Evolutionary conservation across 2,329 filamentous ascomycete species (phyloP), one percentile per base, ranked within the genome.

Genomic region (Trichoderma afroharzianum): DNA sequence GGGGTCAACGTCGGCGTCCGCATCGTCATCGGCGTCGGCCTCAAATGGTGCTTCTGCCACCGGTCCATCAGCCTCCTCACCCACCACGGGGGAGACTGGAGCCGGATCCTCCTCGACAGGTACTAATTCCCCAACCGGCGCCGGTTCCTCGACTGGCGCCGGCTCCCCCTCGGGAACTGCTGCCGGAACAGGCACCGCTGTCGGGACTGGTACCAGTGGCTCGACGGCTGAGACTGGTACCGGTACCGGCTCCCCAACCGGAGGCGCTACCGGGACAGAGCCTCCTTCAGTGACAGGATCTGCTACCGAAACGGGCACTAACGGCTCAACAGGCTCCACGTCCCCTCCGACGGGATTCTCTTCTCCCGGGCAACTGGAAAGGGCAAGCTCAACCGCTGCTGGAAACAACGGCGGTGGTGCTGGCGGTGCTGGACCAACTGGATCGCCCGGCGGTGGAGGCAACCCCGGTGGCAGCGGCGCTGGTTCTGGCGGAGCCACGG

Each of bases 351-450:
- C 62, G n/a, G 62, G 28, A 30, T 64, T 64, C 55, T 28, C 36
- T 50, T 33, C 66, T 59, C 53, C 66, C 28, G 66, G 66, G 15
- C 26, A 47, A 12, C 47, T 68, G 24, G 63, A 67, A n/a, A 67
- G 50, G 39, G 63, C n/a, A 24, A 67, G 50, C 53, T 43, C 63
- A 58, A 67, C 63, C 32, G 32, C 9, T 14, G 39, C 63, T 18
- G 62, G 62, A 15, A 24, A 18, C 24, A 6, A 21, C 28, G n/a
- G 47, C 47, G 43, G 63, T 18, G 28, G 14, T 6, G 21, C 53
- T n/a, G 58, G 66, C 12, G 58, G 55, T 55, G 67, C 57, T 55
- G 58, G 30, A n/a, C 55, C 61, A 36, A 61, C 68, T 39, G 68
- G 59, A n/a, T n/a, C 55, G 21, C 43, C 43, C n/a, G 43, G 26